Percentiles rank a stretch among this genome's conserved stretches.
phyloP scores from a whole-genome alignment of 495 filamentous ascomycete genomes.

The Glarea lozoyensis region DNA sequence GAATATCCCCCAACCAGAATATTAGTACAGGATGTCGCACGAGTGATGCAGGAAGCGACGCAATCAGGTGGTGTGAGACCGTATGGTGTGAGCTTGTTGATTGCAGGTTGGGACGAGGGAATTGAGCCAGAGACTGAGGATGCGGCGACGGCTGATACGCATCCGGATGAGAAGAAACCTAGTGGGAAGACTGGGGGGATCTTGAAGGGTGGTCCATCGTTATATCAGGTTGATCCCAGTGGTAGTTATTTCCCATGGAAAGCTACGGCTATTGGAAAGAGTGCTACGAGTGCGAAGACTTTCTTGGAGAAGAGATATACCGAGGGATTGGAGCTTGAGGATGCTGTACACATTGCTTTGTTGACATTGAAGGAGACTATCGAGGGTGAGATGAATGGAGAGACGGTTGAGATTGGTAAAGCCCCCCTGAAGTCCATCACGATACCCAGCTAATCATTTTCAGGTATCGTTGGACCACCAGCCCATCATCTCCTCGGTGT shows the following conservation, averaged over 20 bases:
- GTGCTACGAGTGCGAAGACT: conserved; percentile 93
- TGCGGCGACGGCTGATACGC: conserved; percentile 31
- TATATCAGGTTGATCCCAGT: conserved; percentile 97
- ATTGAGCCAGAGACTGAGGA: conserved; percentile 65
- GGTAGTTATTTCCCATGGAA: conserved; percentile 99
- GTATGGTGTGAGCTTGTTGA: conserved; percentile 92
- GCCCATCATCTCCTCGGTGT: conserved; percentile 87
- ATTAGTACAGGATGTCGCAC: conserved; percentile 95
- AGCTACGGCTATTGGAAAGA: conserved; percentile 97
- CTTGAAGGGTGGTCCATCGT: conserved; percentile 87
- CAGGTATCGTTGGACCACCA: conserved; percentile 90
- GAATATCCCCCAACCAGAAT: conserved; percentile 98
- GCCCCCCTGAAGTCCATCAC: background rate
- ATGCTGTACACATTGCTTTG: conserved; percentile 96
- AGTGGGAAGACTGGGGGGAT: conserved; percentile 85
- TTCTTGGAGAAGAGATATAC: conserved; percentile 98
- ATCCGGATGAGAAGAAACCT: conserved; percentile 59
- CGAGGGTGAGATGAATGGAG: conserved; percentile 98
- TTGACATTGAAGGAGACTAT: conserved; percentile 98
- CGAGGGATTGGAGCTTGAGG: conserved; percentile 93
- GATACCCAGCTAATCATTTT: conserved; percentile 26
- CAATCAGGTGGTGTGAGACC: conserved; percentile 95
- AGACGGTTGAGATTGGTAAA: conserved; percentile 97
- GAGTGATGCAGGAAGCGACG: conserved; percentile 97
- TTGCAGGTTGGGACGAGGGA: conserved; percentile 98